A percentile compares a stretch with the other conserved stretches of the same genome.
Conservation (phyloP, 192 early-diverging fungal species). For the Ambispora gerdemannii region DNA sequence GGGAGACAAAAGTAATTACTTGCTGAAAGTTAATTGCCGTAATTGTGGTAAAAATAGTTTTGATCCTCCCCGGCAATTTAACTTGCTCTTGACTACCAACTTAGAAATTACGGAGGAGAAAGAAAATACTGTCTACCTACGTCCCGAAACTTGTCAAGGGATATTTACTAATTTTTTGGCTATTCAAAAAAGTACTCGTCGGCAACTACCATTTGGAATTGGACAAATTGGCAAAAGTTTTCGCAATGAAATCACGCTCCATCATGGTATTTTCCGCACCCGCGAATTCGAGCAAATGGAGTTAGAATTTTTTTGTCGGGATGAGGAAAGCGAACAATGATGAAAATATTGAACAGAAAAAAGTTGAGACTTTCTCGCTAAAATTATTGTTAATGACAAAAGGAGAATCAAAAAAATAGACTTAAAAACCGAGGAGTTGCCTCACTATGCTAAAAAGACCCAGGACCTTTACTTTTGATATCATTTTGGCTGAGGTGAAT, state of each 20-base stretch:
- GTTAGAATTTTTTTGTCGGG: too few relatives aligned
- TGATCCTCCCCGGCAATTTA: neutral
- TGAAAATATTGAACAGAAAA: too few relatives aligned
- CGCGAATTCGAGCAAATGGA: too few relatives aligned
- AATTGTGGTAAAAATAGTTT: neutral
- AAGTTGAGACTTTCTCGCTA: too few relatives aligned
- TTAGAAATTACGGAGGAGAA: conserved; percentile 38
- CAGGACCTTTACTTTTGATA: conserved; percentile 57
- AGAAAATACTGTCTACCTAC: conserved; percentile 49
- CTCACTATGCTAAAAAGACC: conserved; percentile 57
- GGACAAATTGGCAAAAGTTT: conserved; percentile 64
- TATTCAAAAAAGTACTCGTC: conserved; percentile 47
- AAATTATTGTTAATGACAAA: conserved; percentile 28
- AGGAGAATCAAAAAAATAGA: conserved; percentile 44
- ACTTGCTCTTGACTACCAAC: conserved; percentile 10
- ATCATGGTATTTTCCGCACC: too few relatives aligned
- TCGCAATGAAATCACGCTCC: conserved; percentile 55
- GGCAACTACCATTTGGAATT: conserved; percentile 57
- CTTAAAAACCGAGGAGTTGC: conserved; percentile 48
- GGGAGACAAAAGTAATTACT: conserved; percentile 2
- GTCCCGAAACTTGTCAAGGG: conserved; percentile 63
- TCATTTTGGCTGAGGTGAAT: conserved; percentile 64
- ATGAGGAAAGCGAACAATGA: too few relatives aligned
- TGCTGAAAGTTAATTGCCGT: neutral
- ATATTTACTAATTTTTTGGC: conserved; percentile 59